A percentile compares a stretch with the other conserved stretches of the same genome.
Evolutionary conservation across 2,329 filamentous ascomycete species (phyloP).

Genomic region (Fusarium nygamai): DNA sequence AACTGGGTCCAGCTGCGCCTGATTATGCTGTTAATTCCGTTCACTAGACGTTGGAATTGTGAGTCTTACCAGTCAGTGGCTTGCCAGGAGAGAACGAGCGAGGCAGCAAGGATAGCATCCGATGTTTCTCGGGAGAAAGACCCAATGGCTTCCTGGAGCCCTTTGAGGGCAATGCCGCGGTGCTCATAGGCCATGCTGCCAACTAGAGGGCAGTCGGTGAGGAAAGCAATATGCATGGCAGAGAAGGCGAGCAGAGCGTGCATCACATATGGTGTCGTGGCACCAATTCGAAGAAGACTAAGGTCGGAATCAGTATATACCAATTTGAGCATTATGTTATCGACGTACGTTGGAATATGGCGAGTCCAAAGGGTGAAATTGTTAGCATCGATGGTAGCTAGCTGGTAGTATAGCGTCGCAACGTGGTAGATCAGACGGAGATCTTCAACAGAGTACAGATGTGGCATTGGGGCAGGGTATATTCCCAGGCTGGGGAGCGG

Average conservation of each 20-base stretch:
- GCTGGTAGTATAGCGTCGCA: slow-evolving; percentile 83
- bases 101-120: slow-evolving; percentile 91
- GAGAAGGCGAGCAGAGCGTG: slow-evolving; percentile 91
- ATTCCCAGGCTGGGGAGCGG: slow-evolving; percentile 85
- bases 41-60: background rate
- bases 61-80: slow-evolving; percentile 86
- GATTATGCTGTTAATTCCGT: slow-evolving; percentile 47
- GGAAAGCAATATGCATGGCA: slow-evolving; percentile 92
- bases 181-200: slow-evolving; percentile 91
- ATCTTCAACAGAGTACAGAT: slow-evolving; percentile 78
- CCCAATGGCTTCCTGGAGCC: slow-evolving; percentile 86
- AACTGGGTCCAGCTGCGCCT: slow-evolving; percentile 94
- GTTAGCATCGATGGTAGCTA: slow-evolving; percentile 79
- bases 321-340: background rate
- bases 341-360: slow-evolving; percentile 86
- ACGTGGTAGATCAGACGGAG: slow-evolving; percentile 92
- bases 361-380: slow-evolving; percentile 92
- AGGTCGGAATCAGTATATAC: slow-evolving; percentile 21
- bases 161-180: slow-evolving; percentile 84
- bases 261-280: slow-evolving; percentile 90
- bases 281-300: slow-evolving; percentile 75
- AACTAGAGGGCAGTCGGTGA: slow-evolving; percentile 85
- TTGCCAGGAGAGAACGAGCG: slow-evolving; percentile 94
- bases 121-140: slow-evolving; percentile 87
- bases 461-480: slow-evolving; percentile 77